These are phyloP conservation scores for Cicer pinnatifidum DNA, from an alignment of 306 rosid genomes.

Conservation along the genomic window DNA sequence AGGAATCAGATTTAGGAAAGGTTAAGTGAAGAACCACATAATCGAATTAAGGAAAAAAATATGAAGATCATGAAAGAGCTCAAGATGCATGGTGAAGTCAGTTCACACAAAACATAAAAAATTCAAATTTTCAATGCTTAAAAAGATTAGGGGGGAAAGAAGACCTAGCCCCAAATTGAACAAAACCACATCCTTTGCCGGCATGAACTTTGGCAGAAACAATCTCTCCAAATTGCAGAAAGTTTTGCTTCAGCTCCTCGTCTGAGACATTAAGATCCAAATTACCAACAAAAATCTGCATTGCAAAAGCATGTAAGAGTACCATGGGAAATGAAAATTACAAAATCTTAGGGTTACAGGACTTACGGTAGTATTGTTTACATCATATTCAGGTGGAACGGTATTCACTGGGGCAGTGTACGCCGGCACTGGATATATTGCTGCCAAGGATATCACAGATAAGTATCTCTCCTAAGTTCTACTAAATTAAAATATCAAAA, in stretches of 20 bases:
- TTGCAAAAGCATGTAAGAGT: conserved; percentile 37
- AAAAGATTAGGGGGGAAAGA: conserved; percentile 8
- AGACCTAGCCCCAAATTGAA: conserved; percentile 83
- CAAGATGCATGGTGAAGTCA: conserved; percentile 22
- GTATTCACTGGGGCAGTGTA: conserved; percentile 63
- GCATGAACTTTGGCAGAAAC: conserved; percentile 70
- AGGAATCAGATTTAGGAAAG: conserved; percentile 34
- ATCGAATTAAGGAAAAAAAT: conserved; percentile 1
- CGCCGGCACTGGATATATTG: conserved; percentile 66
- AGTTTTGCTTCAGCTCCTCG: conserved; percentile 88
- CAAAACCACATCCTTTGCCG: conserved; percentile 85
- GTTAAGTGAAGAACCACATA: conserved; percentile 19
- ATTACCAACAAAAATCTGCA: conserved; percentile 88
- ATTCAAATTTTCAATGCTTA: conserved; percentile 18
- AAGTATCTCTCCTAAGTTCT: conserved; percentile 33
- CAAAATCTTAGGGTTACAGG: background rate
- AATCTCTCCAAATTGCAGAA: conserved; percentile 81
- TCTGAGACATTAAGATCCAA: conserved; percentile 82
- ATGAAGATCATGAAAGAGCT: conserved; percentile 26
- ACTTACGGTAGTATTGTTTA: conserved; percentile 82
- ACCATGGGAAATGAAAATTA: conserved; percentile 13
- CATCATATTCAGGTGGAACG: conserved; percentile 68
- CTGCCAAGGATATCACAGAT: conserved; percentile 49
- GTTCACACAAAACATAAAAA: conserved; percentile 29
- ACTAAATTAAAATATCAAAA: conserved; percentile 17